Conservation (phyloP, 176 grass and related monocot genomes). For the Typha latifolia region DNA sequence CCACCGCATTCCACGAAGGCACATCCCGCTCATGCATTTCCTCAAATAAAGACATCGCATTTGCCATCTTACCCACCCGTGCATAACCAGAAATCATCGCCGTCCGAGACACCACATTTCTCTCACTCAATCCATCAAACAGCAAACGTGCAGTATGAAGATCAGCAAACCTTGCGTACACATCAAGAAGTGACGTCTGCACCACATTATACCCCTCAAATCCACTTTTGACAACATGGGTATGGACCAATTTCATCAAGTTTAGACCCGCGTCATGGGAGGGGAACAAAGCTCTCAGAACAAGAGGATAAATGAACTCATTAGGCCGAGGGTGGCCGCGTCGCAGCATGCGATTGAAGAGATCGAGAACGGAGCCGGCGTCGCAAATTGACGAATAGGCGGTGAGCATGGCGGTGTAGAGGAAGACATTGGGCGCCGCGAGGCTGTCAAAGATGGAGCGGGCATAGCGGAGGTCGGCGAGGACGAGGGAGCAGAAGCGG, state of each 20-base stretch:
- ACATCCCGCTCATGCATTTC: conserved; percentile 62
- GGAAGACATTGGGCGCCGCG: conserved; percentile 52
- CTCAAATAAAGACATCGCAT: conserved; percentile 48
- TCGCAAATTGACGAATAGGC: conserved; percentile 21
- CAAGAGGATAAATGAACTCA: conserved; percentile 73
- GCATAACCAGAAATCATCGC: conserved; percentile 54
- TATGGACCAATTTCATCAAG: conserved; percentile 44
- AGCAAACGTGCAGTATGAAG: conserved; percentile 39
- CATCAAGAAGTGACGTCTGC: conserved; percentile 49
- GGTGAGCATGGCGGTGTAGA: conserved; percentile 79
- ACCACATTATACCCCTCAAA: conserved; percentile 37
- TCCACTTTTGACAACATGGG: conserved; percentile 39
- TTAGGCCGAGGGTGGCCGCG: conserved; percentile 36
- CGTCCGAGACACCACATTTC: conserved; percentile 65
- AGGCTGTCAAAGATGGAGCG: conserved; percentile 60
- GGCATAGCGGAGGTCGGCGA: conserved; percentile 56
- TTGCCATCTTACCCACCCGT: conserved; percentile 34
- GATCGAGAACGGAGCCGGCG: conserved; percentile 21
- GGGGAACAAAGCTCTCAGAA: conserved; percentile 37
- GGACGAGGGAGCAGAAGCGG: conserved; percentile 50
- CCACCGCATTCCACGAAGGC: conserved; percentile 66
- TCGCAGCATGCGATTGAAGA: conserved; percentile 66
- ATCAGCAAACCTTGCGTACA: conserved; percentile 57
- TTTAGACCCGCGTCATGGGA: conserved; percentile 12
- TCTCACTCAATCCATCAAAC: conserved; percentile 69